Evolutionary conservation across 179 eudicot genomes (phyloP), one percentile per base, ranked within the genome.

Genomic region (Spinacia oleracea): DNA sequence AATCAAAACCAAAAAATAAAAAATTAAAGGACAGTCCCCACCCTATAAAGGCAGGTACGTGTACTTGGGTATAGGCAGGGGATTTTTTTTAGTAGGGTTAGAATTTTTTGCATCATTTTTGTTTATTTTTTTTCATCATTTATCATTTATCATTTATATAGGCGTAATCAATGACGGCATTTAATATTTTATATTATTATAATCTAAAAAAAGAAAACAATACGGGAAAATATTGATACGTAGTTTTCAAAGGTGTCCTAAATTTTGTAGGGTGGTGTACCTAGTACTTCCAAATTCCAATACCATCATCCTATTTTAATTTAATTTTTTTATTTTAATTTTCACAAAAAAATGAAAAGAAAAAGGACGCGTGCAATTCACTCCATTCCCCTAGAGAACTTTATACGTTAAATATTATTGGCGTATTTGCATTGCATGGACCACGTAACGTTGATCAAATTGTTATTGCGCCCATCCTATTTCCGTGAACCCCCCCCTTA

Each of bases 401-500:
- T 23, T 67, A 43, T 25, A 32, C 42, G 12, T 15, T 25, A 70
- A 23, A 40, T 11, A 40, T 11, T 35, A 1, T 16, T 20, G 7
- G 59, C 59, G 6, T 29, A 10, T 59, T 74, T 40, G 56, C 23
- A 20, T 60, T 77, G 80, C 67, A 77, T 68, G 80, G 80, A 77
- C 80, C 80, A 77, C 80, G 80, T 77, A n/a, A n/a, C n/a, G n/a
- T n/a, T n/a, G n/a, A n/a, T n/a, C n/a, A 46, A 70, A 76, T 45
- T 31, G 79, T 76, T 45, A 72, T 51, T 72, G 75, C 75, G 75
- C 73, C 68, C 69, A 60, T 21, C 78, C 78, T 69, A 66, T 77
- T 68, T 73, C 20, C 59, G 75, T 72, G 75, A 56, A 23, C 64
- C 51, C 79, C 62, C 62, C 73, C 63, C 48, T 45, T 53, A 15